phyloP scores from a whole-genome alignment of 345 rosid genomes.

The Cardamine occulta region DNA sequence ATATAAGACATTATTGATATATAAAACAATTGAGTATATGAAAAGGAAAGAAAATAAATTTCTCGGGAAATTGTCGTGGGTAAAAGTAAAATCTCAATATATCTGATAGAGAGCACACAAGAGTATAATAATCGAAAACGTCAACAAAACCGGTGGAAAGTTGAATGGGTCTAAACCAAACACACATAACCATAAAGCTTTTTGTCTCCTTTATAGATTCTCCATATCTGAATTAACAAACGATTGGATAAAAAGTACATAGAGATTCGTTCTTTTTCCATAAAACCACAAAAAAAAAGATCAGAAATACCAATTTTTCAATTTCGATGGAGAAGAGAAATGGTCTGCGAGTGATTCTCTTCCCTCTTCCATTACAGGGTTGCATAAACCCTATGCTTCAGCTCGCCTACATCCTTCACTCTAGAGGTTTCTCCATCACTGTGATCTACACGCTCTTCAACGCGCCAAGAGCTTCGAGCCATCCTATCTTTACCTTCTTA shows the following conservation, averaged over 20 bases:
- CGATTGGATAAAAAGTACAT: conserved; percentile 27
- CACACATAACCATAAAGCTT: conserved; percentile 29
- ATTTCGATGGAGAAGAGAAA: conserved; percentile 37
- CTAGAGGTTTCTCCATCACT: conserved; percentile 57
- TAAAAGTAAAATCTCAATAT: conserved; percentile 6
- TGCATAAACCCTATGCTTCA: conserved; percentile 69
- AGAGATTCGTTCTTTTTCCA: conserved; percentile 2
- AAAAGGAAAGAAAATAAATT: neutral
- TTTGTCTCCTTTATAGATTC: conserved; percentile 40
- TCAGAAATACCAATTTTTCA: neutral
- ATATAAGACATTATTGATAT: neutral
- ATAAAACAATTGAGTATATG: neutral
- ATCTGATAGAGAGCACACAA: conserved; percentile 30
- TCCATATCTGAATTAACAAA: conserved; percentile 34
- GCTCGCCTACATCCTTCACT: conserved; percentile 61
- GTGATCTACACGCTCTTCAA: conserved; percentile 51
- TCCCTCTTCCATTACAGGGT: conserved; percentile 64
- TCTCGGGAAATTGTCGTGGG: neutral
- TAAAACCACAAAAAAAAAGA: neutral
- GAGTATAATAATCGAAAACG: conserved; percentile 13
- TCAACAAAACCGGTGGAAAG: conserved; percentile 40
- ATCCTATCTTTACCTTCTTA: conserved; percentile 43
- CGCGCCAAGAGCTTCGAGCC: conserved; percentile 36
- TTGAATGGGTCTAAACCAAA: conserved; percentile 34
- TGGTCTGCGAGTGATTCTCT: conserved; percentile 47